These are phyloP conservation scores for Chlorella variabilis DNA, from an alignment of 163 green algal species.

Conservation along the genomic window DNA sequence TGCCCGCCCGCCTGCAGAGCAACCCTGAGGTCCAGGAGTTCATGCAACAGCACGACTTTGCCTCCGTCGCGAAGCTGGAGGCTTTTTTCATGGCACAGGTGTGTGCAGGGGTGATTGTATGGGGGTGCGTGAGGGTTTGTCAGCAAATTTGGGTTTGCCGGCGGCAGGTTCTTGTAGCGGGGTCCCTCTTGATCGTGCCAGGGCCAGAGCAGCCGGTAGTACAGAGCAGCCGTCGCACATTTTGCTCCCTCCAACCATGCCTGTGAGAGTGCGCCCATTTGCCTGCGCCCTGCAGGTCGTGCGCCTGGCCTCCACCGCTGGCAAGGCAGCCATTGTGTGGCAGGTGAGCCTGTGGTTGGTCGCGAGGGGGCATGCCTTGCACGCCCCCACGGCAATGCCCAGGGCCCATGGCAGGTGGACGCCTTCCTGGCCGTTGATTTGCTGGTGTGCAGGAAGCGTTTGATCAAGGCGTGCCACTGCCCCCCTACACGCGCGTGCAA, in stretches of 20 bases:
- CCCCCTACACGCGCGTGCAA: slow-evolving; percentile 49
- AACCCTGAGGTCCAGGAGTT: slow-evolving; percentile 56
- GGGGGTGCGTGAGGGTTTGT: background rate
- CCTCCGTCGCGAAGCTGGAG: background rate
- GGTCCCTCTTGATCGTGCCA: no score
- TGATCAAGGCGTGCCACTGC: slow-evolving; percentile 19
- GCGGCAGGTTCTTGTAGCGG: no score
- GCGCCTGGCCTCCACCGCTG: slow-evolving; percentile 37
- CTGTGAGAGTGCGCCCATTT: no score
- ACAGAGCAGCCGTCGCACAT: no score
- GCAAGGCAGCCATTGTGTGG: slow-evolving; percentile 54
- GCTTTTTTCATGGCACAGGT: slow-evolving; percentile 21
- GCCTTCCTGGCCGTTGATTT: no score
- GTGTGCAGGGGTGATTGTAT: background rate
- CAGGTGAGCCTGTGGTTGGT: no score
- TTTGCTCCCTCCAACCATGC: no score
- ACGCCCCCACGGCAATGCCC: no score
- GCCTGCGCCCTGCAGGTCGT: slow-evolving; percentile 30
- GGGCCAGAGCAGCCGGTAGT: no score
- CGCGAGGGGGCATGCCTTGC: no score
- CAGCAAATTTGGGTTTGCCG: background rate
- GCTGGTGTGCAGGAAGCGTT: no score
- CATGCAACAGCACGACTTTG: slow-evolving; percentile 48
- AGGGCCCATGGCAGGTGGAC: no score
- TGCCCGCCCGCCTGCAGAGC: slow-evolving; percentile 54